These are phyloP conservation scores for Pterocarpus santalinus DNA, from an alignment of 306 rosid species.

Conservation along the genomic window DNA sequence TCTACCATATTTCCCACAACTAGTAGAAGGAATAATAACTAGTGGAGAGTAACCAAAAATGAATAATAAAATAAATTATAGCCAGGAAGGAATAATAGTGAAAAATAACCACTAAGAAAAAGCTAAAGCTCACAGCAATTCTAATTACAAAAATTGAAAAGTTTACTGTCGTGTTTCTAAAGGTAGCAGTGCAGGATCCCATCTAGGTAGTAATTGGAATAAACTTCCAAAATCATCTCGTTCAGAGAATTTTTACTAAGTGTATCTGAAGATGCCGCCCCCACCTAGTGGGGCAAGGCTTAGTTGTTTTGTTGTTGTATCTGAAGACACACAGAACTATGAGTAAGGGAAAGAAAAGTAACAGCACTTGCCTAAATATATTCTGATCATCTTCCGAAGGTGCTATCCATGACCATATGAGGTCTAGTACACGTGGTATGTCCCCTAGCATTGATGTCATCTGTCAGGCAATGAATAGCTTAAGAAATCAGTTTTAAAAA, in stretches of 20 bases:
- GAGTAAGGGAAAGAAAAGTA: conserved; percentile 43
- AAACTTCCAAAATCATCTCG: conserved; percentile 16
- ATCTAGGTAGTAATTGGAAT: conserved; percentile 23
- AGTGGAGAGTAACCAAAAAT: no score
- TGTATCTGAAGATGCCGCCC: no score
- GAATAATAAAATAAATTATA: no score
- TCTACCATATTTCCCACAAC: no score
- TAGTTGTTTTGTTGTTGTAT: not conserved
- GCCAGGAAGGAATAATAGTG: not conserved
- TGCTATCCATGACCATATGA: conserved; percentile 98
- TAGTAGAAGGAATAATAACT: no score
- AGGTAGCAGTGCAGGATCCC: conserved; percentile 31
- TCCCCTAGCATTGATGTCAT: conserved; percentile 92
- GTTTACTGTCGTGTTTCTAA: conserved; percentile 16
- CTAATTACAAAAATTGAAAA: not conserved
- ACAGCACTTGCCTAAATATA: conserved; percentile 69
- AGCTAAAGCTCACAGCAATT: not conserved
- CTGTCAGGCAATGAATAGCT: conserved; percentile 56
- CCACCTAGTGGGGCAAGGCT: no score
- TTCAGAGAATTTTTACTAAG: conserved; percentile 32
- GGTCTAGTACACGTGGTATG: conserved; percentile 86
- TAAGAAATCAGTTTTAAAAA: conserved; percentile 41
- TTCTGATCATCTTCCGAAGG: conserved; percentile 82
- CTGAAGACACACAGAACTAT: conserved; percentile 1
- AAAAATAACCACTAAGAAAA: not conserved